phyloP scores from a whole-genome alignment of 2,329 filamentous ascomycete species.

The Rhynchosporium graminicola region DNA sequence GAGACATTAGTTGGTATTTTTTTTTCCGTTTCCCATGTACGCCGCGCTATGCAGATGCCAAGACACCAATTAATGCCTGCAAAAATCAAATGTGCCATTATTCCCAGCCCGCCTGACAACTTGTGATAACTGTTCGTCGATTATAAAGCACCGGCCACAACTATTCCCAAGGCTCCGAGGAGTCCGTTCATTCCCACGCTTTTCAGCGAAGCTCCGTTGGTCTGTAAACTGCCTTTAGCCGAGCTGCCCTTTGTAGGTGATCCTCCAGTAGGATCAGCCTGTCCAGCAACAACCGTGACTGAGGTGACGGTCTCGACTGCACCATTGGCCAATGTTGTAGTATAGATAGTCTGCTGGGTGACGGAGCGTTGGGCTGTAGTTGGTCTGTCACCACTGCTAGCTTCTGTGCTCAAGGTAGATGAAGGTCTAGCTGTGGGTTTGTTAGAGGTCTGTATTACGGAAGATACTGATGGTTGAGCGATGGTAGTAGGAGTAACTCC shows the following conservation, averaged over 20 bases:
- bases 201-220: constrained; percentile 27
- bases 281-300: constrained; percentile 33
- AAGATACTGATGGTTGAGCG: constrained; percentile 11
- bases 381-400: constrained; percentile 16
- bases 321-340: constrained; percentile 35
- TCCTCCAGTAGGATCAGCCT: constrained; percentile 24
- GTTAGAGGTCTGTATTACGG: constrained; percentile 21
- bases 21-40: constrained; percentile 17
- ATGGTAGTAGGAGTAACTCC: constrained; percentile 14
- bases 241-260: constrained; percentile 20
- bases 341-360: constrained; percentile 34
- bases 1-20: constrained; percentile 35
- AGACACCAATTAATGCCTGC: constrained; percentile 19
- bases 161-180: constrained; percentile 32
- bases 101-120: constrained; percentile 9
- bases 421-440: constrained; percentile 18
- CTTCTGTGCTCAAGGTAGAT: constrained; percentile 14
- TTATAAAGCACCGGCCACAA: constrained; percentile 30
- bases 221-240: constrained; percentile 33
- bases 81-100: constrained; percentile 22
- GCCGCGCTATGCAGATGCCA: constrained; percentile 31
- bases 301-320: constrained; percentile 32
- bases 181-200: constrained; percentile 27
- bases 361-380: constrained; percentile 22
- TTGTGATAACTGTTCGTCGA: constrained; percentile 5